Evolutionary conservation across 306 rosid species (phyloP).

Genomic region (Citrullus mucosospermus): DNA sequence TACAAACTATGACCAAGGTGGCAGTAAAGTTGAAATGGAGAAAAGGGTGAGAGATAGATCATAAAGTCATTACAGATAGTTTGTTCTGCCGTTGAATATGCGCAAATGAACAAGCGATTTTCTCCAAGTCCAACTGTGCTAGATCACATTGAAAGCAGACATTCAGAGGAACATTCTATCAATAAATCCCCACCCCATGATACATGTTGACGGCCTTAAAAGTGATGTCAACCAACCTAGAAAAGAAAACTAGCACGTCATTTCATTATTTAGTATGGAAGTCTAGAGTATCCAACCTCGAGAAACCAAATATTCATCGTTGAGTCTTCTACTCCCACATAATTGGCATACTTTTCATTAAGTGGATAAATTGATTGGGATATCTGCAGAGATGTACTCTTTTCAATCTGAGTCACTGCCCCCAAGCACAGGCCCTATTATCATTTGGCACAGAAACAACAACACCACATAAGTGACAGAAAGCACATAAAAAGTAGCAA

Average conservation of each 20-base stretch:
- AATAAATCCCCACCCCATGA: background rate
- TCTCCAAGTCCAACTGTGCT: background rate
- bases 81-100: background rate
- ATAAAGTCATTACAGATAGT: constrained; percentile 3
- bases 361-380: background rate
- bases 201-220: background rate
- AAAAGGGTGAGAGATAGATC: background rate
- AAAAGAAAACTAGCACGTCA: constrained; percentile 1
- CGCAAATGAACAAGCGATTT: background rate
- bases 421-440: constrained; percentile 90
- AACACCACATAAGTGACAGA: background rate
- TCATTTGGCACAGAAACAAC: constrained; percentile 11
- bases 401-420: constrained; percentile 38
- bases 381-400: constrained; percentile 8
- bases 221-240: constrained; percentile 5
- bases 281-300: constrained; percentile 7
- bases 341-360: background rate
- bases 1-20: background rate
- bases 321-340: background rate
- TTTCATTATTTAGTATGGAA: constrained; percentile 3
- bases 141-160: background rate
- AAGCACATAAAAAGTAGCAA: background rate
- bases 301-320: background rate
- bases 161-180: constrained; percentile 1
- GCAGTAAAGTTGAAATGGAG: background rate